Evolutionary conservation across 352 stramenopile species (phyloP), one percentile per base, ranked within the genome.

Genomic region (Elongisporangium anandrum): DNA sequence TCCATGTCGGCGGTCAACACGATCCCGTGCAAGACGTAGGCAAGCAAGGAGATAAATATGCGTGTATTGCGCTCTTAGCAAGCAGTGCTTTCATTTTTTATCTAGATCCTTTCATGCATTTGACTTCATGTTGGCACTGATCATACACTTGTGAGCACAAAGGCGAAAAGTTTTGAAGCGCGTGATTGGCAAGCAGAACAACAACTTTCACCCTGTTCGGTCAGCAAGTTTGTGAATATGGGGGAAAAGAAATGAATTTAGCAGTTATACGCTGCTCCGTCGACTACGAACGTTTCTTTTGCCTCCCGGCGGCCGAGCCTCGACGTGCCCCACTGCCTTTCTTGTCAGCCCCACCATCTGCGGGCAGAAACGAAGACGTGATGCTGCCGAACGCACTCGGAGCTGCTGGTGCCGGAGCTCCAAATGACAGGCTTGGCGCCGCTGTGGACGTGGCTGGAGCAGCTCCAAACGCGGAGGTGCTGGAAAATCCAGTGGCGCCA

Each of bases 1-100:
- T 73, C 69, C 17, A 90, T 92, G 79, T 56, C 64, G 20, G 77
- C 68, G 60, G 63, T 89, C 29, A 78, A 88, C 64, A 83, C 75
- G 53, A 87, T 92, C 57, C 79, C 80, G 20, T 92, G 82, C 66
- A 70, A 77, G 53, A 64, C 54, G 19, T 84, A 70, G 59, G 49
- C 55, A 7, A 45, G 34, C 34, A 45, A 7, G 22, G 45, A 29
- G 34, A 45, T 45, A 41, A 41, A 22, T n/a, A n/a, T 23, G 38
- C 20, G 16, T 48, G n/a, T 50, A 39, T 50, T 59, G 26, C 60
- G 34, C 20, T 50, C 50, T 16, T 58, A 61, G 50, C 12, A 52
- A 57, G 4, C 19, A 45, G 34, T 45, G 34, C 34, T 45, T 45
- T 45, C 34, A 45, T 45, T 45, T 45, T 9, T 45, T 45, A 34